phyloP scores from a whole-genome alignment of 805 yeast species.

The Hanseniaspora jakobsenii region DNA sequence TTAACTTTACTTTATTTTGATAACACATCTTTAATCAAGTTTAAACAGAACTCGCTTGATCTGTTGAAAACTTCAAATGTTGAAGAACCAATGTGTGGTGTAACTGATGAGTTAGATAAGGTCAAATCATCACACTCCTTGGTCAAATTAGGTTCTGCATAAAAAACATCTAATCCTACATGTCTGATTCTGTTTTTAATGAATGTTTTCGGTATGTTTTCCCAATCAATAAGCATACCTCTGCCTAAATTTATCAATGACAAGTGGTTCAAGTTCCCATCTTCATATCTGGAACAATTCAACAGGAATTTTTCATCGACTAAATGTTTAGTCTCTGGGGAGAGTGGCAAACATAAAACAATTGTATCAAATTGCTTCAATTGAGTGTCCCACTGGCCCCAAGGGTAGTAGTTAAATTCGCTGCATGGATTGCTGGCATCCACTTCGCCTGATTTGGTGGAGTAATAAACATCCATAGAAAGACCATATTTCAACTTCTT shows the following conservation, averaged over 20 bases:
- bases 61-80: slow-evolving; percentile 37
- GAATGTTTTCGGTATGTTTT: slow-evolving; percentile 33
- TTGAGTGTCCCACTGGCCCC: slow-evolving; percentile 21
- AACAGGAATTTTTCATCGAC: slow-evolving; percentile 34
- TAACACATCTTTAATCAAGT: slow-evolving; percentile 1
- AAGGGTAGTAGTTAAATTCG: slow-evolving; percentile 29
- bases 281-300: slow-evolving; percentile 23
- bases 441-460: slow-evolving; percentile 34
- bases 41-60: slow-evolving; percentile 35
- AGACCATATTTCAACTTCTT: slow-evolving; percentile 35
- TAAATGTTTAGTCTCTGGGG: slow-evolving; percentile 39
- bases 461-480: slow-evolving; percentile 49
- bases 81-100: slow-evolving; percentile 56
- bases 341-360: slow-evolving; percentile 47
- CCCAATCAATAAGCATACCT: slow-evolving; percentile 43
- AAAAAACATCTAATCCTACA: slow-evolving; percentile 52
- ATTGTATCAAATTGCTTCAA: slow-evolving; percentile 38
- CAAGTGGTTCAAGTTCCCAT: slow-evolving; percentile 28
- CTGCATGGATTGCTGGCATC: slow-evolving; percentile 24
- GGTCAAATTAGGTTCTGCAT: slow-evolving; percentile 36
- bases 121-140: slow-evolving; percentile 9
- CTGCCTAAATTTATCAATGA: slow-evolving; percentile 49
- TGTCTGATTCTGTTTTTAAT: slow-evolving; percentile 36
- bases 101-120: slow-evolving; percentile 30
- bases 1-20: too few relatives aligned